Evolutionary conservation across 257 asterid genomes (phyloP), one percentile per base, ranked within the genome.

Genomic region (Solanum pinnatisectum): DNA sequence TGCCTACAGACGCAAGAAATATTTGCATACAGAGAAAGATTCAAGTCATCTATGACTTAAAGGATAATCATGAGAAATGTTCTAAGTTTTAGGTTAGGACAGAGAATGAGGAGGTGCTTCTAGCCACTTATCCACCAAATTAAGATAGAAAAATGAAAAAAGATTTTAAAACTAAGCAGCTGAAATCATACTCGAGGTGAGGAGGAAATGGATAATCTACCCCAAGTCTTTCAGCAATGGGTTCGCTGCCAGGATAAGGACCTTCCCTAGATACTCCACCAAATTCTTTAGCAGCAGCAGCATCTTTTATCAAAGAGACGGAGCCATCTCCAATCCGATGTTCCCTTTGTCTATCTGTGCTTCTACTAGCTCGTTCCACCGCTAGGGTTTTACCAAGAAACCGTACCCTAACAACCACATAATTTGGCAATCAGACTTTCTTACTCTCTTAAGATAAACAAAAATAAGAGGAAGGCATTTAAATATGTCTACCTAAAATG

Each of bases 181-280:
- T 46, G 82, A 90, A 88, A 59, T 88, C 98, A 81, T 93, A 96
- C 99, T 97, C 98, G 67, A 97, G 98, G 89, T 93, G 93, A 42
- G 98, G 98, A 9, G 98, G 98, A 92, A 96, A 97, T 71, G 98
- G 98, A 89, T 97, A 96, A 83, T 95, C 96, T 78, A 97, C 93
- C 33, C 98, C 99, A 60, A 97, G 98, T 88, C 94, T 94, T 88
- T 92, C 91, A 33, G 98, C 98, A 91, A 97, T 93, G 30, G 98
- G 96, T 87, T 93, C 94, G 35, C 92, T 89, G 46, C 91, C 85
- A 59, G 76, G 90, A 63, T 49, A 14, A 70, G 90, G 84, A 7
- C 88, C 82, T 79, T 83, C 70, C 85, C 86, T 87, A 68, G 91
- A 90, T 84, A 77, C 74, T 87, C 89, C 92, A 86, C 25, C 83